A percentile compares a stretch with the other conserved stretches of the same genome.
Conservation (phyloP, 129 eudicot species). For the Chrysanthemum lavandulifolium region DNA sequence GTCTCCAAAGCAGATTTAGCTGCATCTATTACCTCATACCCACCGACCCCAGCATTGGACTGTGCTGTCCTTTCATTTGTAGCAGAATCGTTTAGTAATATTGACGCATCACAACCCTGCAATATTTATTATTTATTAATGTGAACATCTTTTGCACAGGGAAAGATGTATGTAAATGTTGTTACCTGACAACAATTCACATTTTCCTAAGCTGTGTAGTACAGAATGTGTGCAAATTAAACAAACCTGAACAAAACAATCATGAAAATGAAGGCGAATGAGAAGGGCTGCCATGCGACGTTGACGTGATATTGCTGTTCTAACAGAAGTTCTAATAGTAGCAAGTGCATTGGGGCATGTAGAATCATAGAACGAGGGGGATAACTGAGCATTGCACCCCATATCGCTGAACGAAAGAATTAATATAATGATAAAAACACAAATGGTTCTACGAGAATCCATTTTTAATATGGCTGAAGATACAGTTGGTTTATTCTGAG, state of each 20-base stretch:
- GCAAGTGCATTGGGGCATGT: slow-evolving; percentile 31
- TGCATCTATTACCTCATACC: slow-evolving; percentile 44
- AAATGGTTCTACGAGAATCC: slow-evolving; percentile 20
- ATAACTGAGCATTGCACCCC: slow-evolving; percentile 40
- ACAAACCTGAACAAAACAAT: slow-evolving; percentile 31
- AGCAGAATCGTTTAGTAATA: slow-evolving; percentile 39
- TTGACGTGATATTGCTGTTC: slow-evolving; percentile 27
- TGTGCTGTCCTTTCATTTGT: slow-evolving; percentile 31
- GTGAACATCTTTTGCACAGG: no score
- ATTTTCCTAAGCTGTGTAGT: no score
- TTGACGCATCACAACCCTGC: slow-evolving; percentile 46
- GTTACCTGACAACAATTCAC: no score
- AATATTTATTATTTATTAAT: background rate
- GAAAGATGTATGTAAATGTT: no score
- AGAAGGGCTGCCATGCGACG: slow-evolving; percentile 37
- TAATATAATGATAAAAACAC: slow-evolving; percentile 13
- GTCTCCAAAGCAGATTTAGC: slow-evolving; percentile 44
- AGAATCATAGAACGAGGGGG: slow-evolving; percentile 29
- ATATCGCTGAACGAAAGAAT: slow-evolving; percentile 19
- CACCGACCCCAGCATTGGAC: slow-evolving; percentile 38
- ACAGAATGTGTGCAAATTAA: background rate
- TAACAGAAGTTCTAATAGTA: slow-evolving; percentile 26
- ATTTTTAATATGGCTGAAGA: background rate
- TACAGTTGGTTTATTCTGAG: slow-evolving; percentile 13
- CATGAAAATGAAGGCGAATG: slow-evolving; percentile 35